phyloP scores from a whole-genome alignment of 768 basidiomycete genomes.

The Trametes villosa region DNA sequence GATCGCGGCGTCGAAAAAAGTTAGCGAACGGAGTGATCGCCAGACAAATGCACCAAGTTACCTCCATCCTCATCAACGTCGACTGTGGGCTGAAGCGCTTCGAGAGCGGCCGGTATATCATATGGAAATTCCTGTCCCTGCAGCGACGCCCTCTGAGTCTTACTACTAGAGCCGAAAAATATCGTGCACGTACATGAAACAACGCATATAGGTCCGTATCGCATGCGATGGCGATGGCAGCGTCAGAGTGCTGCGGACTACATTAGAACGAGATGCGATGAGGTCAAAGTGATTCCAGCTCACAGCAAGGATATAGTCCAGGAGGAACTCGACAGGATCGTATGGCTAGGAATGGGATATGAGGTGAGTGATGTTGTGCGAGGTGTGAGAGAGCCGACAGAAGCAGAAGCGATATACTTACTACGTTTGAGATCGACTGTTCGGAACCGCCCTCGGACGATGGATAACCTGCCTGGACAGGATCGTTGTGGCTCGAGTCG shows the following conservation, averaged over 20 bases:
- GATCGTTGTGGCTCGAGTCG: background rate
- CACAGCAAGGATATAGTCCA: slow-evolving; percentile 24
- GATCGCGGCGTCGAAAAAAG: background rate
- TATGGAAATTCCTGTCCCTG: slow-evolving; percentile 1
- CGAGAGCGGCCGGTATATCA: background rate
- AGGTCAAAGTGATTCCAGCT: background rate
- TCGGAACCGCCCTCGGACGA: background rate
- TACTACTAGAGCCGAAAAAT: background rate
- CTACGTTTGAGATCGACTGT: background rate
- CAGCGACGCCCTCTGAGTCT: background rate
- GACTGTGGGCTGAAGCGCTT: slow-evolving; percentile 7
- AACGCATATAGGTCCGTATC: slow-evolving; percentile 15
- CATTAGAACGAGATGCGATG: background rate
- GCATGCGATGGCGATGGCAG: slow-evolving; percentile 17
- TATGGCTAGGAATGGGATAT: background rate
- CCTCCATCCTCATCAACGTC: slow-evolving; percentile 20
- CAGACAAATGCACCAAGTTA: background rate
- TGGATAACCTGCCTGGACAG: background rate
- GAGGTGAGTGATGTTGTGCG: background rate
- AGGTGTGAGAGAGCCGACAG: too few relatives aligned
- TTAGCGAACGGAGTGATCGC: too few relatives aligned
- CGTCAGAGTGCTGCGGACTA: slow-evolving; percentile 13
- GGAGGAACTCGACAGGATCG: slow-evolving; percentile 18
- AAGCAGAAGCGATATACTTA: background rate
- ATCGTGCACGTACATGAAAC: slow-evolving; percentile 3